phyloP scores from a whole-genome alignment of 2,329 filamentous ascomycete species.

The Alternaria angustiovoidea region DNA sequence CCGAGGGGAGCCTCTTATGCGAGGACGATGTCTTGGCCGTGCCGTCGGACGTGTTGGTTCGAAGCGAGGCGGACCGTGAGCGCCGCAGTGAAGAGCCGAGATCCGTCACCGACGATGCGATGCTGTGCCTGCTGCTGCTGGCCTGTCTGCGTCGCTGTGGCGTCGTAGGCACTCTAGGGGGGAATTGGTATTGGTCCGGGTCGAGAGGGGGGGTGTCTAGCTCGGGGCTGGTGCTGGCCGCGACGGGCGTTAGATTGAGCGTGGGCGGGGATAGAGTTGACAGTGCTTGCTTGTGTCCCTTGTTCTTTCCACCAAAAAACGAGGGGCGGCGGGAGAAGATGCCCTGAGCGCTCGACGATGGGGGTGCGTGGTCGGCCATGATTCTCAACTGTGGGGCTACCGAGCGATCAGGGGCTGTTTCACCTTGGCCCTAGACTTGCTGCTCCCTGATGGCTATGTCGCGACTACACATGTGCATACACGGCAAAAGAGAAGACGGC shows the following conservation, averaged over 20 bases:
- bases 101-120: constrained; percentile 49
- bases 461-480: not conserved
- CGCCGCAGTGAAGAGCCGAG: constrained; percentile 51
- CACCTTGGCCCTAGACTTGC: not conserved
- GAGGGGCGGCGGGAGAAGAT: constrained; percentile 46
- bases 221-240: not conserved
- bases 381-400: constrained; percentile 9
- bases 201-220: constrained; percentile 18
- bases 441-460: not conserved
- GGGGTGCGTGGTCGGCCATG: constrained; percentile 29
- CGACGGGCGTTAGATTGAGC: no score
- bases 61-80: constrained; percentile 52
- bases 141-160: constrained; percentile 38
- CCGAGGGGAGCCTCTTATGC: constrained; percentile 45
- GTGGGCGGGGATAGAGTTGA: constrained; percentile 13
- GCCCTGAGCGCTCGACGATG: constrained; percentile 15
- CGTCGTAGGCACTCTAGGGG: constrained; percentile 29
- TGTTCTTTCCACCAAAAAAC: constrained; percentile 39
- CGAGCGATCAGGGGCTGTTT: constrained; percentile 26
- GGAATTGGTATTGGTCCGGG: constrained; percentile 32
- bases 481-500: no score
- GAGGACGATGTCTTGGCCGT: constrained; percentile 42
- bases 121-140: constrained; percentile 44
- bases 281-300: constrained; percentile 18
- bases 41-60: constrained; percentile 46